phyloP scores from a whole-genome alignment of 192 early-diverging fungal species.

The Coemansia sp. region DNA sequence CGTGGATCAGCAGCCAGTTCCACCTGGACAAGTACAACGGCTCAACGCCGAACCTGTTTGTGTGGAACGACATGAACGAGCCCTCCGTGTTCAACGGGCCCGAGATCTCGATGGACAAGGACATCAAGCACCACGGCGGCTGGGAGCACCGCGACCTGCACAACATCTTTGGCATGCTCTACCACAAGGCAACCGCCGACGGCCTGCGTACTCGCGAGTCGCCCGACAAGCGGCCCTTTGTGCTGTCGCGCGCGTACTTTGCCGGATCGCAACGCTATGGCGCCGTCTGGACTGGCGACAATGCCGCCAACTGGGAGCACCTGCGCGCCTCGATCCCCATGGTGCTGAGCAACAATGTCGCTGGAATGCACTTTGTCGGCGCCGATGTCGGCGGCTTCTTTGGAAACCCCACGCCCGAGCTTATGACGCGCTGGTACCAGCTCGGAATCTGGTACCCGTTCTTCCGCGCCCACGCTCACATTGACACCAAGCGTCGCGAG shows the following conservation, averaged over 20 bases:
- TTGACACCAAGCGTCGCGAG: constrained; percentile 96
- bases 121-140: constrained; percentile 82
- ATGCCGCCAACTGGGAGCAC: constrained; percentile 88
- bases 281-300: constrained; percentile 99
- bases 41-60: constrained; percentile 77
- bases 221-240: constrained; percentile 80
- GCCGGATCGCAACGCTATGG: constrained; percentile 94
- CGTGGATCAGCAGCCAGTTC: constrained; percentile 85
- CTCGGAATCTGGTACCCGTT: constrained; percentile 94
- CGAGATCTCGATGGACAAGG: constrained; percentile 96
- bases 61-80: constrained; percentile 99
- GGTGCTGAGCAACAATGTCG: constrained; percentile 83
- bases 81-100: constrained; percentile 96
- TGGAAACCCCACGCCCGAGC: constrained; percentile 86
- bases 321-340: constrained; percentile 83
- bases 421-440: constrained; percentile 99
- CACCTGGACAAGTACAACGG: constrained; percentile 79
- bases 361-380: constrained; percentile 90
- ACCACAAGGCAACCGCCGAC: constrained; percentile 83
- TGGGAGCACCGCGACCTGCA: constrained; percentile 96
- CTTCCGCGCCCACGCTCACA: constrained; percentile 97
- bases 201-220: constrained; percentile 71
- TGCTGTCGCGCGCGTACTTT: constrained; percentile 96
- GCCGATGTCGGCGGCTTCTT: constrained; percentile 99
- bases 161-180: constrained; percentile 91